Base-by-base conservation (phyloP, 2,329 filamentous ascomycete species). In the Epichloe uncinata region DNA sequence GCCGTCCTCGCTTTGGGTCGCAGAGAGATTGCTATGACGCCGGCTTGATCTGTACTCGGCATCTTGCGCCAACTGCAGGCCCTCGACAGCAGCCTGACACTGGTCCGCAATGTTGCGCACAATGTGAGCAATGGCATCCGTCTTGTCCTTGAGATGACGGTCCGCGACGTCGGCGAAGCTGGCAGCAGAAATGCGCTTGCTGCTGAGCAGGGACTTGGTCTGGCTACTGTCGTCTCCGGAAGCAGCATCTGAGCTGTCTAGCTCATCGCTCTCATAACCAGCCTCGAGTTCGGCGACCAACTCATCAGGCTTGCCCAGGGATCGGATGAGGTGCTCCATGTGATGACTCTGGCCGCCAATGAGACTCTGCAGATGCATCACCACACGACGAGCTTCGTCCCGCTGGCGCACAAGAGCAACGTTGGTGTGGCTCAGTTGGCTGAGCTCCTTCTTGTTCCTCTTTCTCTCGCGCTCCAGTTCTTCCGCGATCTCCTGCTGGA, bases 51-150 rank as follows among this genome's bases (percentile, higher is more conserved):
- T 58, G 55, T 73, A 71, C 62, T 82, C 90, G 49, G 88, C 88
- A 61, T 94, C 87, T 58, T 95, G 90, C 45, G 93, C 93, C 51
- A 98, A 78, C 69, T 96, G 88, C 36, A 98, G 82, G 56, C 93
- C 89, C 68, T 97, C 93, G 18, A 98, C 93, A 44, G 93, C 93
- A 53, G 93, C 93, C 62, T 93, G 90, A 67, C 93, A 98, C 70
- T 98, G 93, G 71, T 98, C 93, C 52, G 89, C 88, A 69, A 98
- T 98, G 73, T 95, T 97, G 66, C 93, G 87, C 70, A 98, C 96
- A 66, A 98, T 98, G 72, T 97, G 91, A 8, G 93, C 91, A 61
- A 98, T 98, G 22, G 93, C 91, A 66, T 98, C 93, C 16, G 93
- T 98, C 82, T 97, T 98, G 71, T 97, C 93, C 66, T 93, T 91